Evolutionary conservation across 305 asterid genomes (phyloP), one percentile per base, ranked within the genome.

Genomic region (Vinca major): DNA sequence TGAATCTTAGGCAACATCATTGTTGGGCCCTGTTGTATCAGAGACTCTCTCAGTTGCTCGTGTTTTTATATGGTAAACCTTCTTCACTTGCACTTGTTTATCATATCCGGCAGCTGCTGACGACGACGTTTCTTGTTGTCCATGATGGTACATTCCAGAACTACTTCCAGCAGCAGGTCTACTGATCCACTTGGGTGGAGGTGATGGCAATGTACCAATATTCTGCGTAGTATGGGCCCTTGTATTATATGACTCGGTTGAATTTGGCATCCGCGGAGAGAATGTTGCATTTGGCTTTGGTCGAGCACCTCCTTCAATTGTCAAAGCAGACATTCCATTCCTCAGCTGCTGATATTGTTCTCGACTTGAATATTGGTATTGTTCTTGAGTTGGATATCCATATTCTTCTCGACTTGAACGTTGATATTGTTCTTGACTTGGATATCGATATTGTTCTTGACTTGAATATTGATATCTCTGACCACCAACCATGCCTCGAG

Each of bases 131-230:
- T 80, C 85, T 69, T 75, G 80, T 55, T 81, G 84, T 71, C 73
- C 71, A 41, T 68, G 33, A 41, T 68, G 33, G 69, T 79, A 50
- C 68, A 55, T 63, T 20, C 70, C 60, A 55, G 78, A 52, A 62
- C 58, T 66, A 62, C 58, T 66, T 65, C 79, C 82, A 40, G 54
- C 73, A 50, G 76, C 81, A 26, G 77, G 87, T 57, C 80, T 81
- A 65, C 72, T 62, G 11, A 85, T 85, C 96, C 95, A 92, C 65
- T 81, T 79, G 45, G 86, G 74, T 37, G 96, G 96, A 19, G 96
- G 98, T 69, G 89, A 63, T 36, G 96, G 96, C 73, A 73, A 85
- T 52, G 80, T 80, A 66, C 81, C 78, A 33, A 72, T 40, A 65
- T 75, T 78, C 36, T 71, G 79, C 55, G 55, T 68, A 64, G 44